Base-by-base conservation (phyloP, 2,329 filamentous ascomycete genomes). In the Penicillium expansum region DNA sequence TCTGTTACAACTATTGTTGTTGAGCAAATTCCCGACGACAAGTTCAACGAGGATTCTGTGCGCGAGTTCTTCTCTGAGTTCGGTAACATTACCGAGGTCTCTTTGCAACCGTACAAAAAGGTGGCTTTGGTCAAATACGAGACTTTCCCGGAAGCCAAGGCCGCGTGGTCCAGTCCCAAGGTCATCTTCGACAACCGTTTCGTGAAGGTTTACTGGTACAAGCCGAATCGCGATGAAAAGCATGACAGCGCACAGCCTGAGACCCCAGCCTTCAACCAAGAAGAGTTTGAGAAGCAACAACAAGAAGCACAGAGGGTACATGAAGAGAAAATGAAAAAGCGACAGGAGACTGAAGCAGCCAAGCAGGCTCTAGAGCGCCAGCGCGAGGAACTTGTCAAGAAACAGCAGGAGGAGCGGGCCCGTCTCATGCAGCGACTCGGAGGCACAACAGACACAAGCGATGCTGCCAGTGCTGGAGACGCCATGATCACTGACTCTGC, bases 141-240 rank as follows among this genome's bases (percentile, higher is more conserved):
- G 24, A 77, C 77, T 54, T 80, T 81, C 62, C 74, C 75, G 16
- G 72, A 79, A 20, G 84, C 84, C 9, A 78, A 77, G 57, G 74
- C 75, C 29, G 84, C 84, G 2, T 85, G 83, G 72, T 77, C 81
- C 18, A 85, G 82, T 58, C 84, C 84, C 0, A 86, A 86, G 67
- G 81, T 81, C 51, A 81, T 86, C 18, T 86, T 86, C 60, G 84
- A 86, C 60, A 86, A 86, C 59, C 76, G 84, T 4, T 86, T 86
- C 60, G 84, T 86, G 50, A 86, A 86, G 62, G 82, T 86, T 1
- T 86, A 85, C 63, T 86, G 84, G 84, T 78, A 82, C 66, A 83
- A 81, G 60, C 74, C 79, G 5, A 73, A 74, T 16, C 65, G 64
- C 29, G 57, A 64, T 5, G 74, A 76, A 16, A 64, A 61, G 22